Percentiles rank a stretch among this genome's conserved stretches.
Evolutionary conservation across 169 alveolate genomes (phyloP).

Genomic region (Plasmodium vivax): DNA sequence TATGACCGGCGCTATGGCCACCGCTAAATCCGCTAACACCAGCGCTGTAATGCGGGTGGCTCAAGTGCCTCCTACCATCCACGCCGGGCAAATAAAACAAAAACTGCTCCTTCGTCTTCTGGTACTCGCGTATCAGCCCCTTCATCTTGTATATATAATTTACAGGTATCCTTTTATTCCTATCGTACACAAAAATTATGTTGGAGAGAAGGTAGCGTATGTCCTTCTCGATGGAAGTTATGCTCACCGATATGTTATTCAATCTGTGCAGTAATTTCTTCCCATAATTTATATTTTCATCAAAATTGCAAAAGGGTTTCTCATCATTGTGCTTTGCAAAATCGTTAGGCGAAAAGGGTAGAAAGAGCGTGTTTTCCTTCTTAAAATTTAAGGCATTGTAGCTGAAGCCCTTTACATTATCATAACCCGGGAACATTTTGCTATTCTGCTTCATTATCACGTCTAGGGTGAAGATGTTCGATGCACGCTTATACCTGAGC

Average conservation of each 20-base stretch:
- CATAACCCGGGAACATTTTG: constrained; percentile 20
- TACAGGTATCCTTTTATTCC: constrained; percentile 43
- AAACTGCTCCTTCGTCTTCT: constrained; percentile 40
- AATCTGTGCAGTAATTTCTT: constrained; percentile 35
- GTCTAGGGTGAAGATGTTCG: constrained; percentile 60
- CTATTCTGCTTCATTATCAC: constrained; percentile 40
- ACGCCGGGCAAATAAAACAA: constrained; percentile 36
- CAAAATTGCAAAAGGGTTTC: constrained; percentile 10
- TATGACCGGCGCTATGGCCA: too few relatives aligned
- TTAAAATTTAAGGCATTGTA: constrained; percentile 27
- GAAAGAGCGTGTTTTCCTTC: constrained; percentile 15
- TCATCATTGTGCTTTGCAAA: constrained; percentile 3
- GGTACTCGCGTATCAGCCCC: constrained; percentile 42
- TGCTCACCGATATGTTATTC: constrained; percentile 50
- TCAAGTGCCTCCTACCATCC: constrained; percentile 1
- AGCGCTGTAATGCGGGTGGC: background rate
- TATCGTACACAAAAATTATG: constrained; percentile 40
- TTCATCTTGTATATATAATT: constrained; percentile 52
- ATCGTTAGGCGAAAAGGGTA: constrained; percentile 53
- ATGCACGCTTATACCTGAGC: constrained; percentile 17
- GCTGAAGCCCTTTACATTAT: constrained; percentile 12
- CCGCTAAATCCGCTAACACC: background rate
- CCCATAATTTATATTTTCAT: constrained; percentile 47
- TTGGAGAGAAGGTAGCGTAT: constrained; percentile 34
- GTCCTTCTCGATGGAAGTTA: constrained; percentile 55